phyloP scores from a whole-genome alignment of 495 filamentous ascomycete genomes.

The Penicillium riverlandense region DNA sequence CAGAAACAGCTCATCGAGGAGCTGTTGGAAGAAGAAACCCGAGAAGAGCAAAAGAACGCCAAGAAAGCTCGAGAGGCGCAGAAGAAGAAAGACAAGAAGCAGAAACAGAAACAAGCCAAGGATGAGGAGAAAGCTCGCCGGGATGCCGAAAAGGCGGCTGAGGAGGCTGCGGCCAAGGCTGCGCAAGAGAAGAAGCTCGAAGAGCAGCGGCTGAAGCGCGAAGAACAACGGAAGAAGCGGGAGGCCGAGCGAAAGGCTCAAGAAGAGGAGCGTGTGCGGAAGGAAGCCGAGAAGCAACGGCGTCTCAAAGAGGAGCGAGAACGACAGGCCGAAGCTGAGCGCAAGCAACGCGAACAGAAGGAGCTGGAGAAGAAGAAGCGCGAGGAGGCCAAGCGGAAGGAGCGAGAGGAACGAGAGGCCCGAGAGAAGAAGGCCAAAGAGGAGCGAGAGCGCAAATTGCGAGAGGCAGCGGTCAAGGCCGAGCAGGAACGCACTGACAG shows the following conservation, averaged over 20 bases:
- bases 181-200: constrained; percentile 75
- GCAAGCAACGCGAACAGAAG: constrained; percentile 66
- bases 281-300: constrained; percentile 72
- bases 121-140: constrained; percentile 82
- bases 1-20: constrained; percentile 90
- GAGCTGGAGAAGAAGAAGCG: constrained; percentile 60
- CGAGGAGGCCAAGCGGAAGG: constrained; percentile 54
- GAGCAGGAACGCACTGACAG: constrained; percentile 43
- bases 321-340: constrained; percentile 65
- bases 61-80: constrained; percentile 92
- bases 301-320: constrained; percentile 78
- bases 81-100: constrained; percentile 86
- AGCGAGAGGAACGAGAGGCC: constrained; percentile 70
- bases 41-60: constrained; percentile 69
- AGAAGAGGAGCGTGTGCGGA: constrained; percentile 75
- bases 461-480: constrained; percentile 33
- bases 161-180: constrained; percentile 70
- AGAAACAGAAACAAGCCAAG: constrained; percentile 73
- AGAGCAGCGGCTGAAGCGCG: constrained; percentile 69
- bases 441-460: constrained; percentile 60
- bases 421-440: constrained; percentile 59
- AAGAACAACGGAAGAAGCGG: constrained; percentile 85
- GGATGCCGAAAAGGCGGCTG: constrained; percentile 86
- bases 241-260: constrained; percentile 88
- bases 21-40: constrained; percentile 71